These are phyloP conservation scores for Malus hybrid DNA, from an alignment of 331 rosid species.

Conservation along the genomic window DNA sequence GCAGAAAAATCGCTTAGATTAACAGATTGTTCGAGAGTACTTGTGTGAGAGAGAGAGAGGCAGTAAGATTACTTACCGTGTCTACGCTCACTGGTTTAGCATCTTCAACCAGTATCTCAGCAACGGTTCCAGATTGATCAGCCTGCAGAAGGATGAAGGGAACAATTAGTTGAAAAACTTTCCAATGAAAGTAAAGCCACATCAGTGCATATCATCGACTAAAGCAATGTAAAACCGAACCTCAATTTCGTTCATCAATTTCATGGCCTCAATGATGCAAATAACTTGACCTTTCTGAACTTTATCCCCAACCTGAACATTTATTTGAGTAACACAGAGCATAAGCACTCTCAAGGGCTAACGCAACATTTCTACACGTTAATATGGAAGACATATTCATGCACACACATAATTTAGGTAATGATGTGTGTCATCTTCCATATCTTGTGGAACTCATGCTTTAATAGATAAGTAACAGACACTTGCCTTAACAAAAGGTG, in stretches of 20 bases:
- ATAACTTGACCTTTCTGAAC: slow-evolving; percentile 87
- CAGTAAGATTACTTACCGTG: slow-evolving; percentile 44
- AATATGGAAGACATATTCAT: no score
- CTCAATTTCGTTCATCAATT: slow-evolving; percentile 91
- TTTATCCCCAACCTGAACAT: slow-evolving; percentile 78
- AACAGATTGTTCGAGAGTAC: background rate
- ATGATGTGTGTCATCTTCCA: background rate
- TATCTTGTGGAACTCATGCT: background rate
- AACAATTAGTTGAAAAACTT: background rate
- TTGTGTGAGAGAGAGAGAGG: background rate
- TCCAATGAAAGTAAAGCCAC: background rate
- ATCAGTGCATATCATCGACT: background rate
- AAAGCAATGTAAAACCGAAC: slow-evolving; percentile 20
- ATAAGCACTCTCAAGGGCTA: background rate
- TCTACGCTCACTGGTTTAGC: slow-evolving; percentile 74
- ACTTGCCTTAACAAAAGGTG: slow-evolving; percentile 75
- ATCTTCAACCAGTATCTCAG: slow-evolving; percentile 58
- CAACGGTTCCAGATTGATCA: slow-evolving; percentile 72
- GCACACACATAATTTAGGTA: background rate
- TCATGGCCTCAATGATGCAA: slow-evolving; percentile 94
- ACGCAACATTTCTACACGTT: background rate
- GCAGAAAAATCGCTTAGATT: slow-evolving; percentile 16
- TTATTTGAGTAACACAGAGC: background rate
- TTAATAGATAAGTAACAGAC: background rate
- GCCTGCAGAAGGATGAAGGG: slow-evolving; percentile 43